phyloP scores from a whole-genome alignment of 2,329 filamentous ascomycete species.

The Diplodia seriata region DNA sequence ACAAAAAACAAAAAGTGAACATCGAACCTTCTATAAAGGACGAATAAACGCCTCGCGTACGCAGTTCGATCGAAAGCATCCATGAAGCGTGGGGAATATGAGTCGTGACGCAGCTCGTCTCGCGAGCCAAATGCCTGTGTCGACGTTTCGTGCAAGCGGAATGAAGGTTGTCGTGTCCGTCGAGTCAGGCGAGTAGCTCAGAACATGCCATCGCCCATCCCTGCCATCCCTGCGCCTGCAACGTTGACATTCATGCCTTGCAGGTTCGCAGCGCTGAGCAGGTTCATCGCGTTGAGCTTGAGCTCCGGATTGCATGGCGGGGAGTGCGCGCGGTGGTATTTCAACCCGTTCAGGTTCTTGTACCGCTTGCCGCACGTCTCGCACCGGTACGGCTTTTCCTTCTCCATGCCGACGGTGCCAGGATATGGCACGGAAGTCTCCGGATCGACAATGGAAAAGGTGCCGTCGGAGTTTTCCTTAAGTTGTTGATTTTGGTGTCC shows the following conservation, averaged over 20 bases:
- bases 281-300: conserved; percentile 56
- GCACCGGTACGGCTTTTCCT: conserved; percentile 98
- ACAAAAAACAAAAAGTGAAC: neutral
- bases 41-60: conserved; percentile 17
- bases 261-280: conserved; percentile 47
- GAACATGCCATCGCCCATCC: conserved; percentile 62
- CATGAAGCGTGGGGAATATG: conserved; percentile 20
- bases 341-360: conserved; percentile 97
- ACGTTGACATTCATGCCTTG: conserved; percentile 57
- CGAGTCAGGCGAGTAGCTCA: conserved; percentile 35
- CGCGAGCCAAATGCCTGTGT: conserved; percentile 21
- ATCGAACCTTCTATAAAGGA: conserved; percentile 17
- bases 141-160: conserved; percentile 1
- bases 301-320: conserved; percentile 89
- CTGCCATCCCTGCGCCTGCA: conserved; percentile 61
- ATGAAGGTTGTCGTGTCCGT: conserved; percentile 19
- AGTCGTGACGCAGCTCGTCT: conserved; percentile 24
- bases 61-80: conserved; percentile 3
- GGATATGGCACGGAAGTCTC: conserved; percentile 94
- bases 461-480: conserved; percentile 95
- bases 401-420: conserved; percentile 98
- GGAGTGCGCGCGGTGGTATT: conserved; percentile 80
- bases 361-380: conserved; percentile 97
- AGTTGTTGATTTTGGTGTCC: conserved; percentile 96
- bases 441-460: conserved; percentile 97